Percentiles rank a stretch among this genome's conserved stretches.
These are phyloP conservation scores for Alisma plantagoaquatica DNA, from an alignment of 106 monocot genomes.

Conservation along the genomic window DNA sequence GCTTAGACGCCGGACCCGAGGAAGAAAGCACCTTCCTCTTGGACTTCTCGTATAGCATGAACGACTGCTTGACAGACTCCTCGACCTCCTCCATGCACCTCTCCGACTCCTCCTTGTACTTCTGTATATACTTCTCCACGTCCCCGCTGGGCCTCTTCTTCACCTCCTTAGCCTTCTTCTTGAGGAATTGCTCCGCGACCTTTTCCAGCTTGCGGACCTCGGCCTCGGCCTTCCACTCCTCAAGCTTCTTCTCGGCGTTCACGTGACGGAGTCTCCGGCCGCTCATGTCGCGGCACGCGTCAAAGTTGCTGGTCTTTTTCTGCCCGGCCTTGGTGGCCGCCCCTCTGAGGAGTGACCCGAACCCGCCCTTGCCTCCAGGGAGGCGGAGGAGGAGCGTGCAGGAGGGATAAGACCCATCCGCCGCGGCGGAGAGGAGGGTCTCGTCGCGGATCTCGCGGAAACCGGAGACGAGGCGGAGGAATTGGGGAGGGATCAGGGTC, in stretches of 20 bases:
- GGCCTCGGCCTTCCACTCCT: constrained; percentile 90
- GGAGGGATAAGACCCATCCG: constrained; percentile 50
- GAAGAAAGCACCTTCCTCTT: too few species aligned
- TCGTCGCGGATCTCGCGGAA: constrained; percentile 28
- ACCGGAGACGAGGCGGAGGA: constrained; percentile 60
- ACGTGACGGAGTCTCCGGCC: constrained; percentile 88
- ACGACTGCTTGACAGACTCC: too few species aligned
- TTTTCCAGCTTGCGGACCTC: constrained; percentile 72
- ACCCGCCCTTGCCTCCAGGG: constrained; percentile 92
- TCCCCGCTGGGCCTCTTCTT: constrained; percentile 52
- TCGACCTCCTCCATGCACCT: too few species aligned
- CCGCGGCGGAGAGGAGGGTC: constrained; percentile 32
- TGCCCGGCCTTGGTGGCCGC: constrained; percentile 97
- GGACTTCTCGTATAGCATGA: too few species aligned
- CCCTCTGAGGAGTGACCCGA: constrained; percentile 89
- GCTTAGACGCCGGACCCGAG: neutral
- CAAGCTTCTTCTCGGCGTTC: constrained; percentile 91
- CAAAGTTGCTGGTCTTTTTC: constrained; percentile 99
- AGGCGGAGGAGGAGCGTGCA: constrained; percentile 62
- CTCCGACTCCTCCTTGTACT: constrained; percentile 46
- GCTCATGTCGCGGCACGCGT: constrained; percentile 97
- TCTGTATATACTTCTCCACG: too few species aligned
- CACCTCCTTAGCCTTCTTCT: constrained; percentile 83
- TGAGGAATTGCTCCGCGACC: constrained; percentile 81
- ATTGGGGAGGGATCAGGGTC: constrained; percentile 30